These are phyloP conservation scores for Strobilomyces dryophilus DNA, from an alignment of 768 basidiomycete genomes.

Conservation along the genomic window DNA sequence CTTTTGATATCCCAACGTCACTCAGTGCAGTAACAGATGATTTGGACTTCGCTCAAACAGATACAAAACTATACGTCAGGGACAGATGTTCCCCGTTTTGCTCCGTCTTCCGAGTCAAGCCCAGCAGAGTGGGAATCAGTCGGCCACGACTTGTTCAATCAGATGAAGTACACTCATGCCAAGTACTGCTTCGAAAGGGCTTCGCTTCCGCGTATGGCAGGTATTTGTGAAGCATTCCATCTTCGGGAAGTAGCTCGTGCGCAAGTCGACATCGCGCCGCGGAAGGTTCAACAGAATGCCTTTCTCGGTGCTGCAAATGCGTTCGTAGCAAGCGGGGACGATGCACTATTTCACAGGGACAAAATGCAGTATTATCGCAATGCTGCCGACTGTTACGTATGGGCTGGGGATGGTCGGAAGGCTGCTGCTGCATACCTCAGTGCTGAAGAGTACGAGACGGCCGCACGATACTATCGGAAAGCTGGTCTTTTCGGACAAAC, in stretches of 20 bases:
- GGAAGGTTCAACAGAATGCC: constrained; percentile 29
- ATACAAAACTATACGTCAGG: constrained; percentile 47
- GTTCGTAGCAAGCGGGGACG: constrained; percentile 41
- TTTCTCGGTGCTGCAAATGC: constrained; percentile 46
- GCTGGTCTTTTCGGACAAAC: constrained; percentile 51
- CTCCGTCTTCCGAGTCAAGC: constrained; percentile 42
- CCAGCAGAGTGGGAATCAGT: constrained; percentile 42
- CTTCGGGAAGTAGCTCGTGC: constrained; percentile 48
- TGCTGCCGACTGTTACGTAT: constrained; percentile 46
- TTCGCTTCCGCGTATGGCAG: constrained; percentile 36
- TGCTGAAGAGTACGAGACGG: constrained; percentile 40
- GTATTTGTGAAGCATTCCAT: constrained; percentile 48
- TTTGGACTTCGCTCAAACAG: constrained; percentile 46
- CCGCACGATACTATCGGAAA: constrained; percentile 46
- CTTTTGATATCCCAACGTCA: background rate
- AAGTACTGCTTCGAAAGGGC: constrained; percentile 53
- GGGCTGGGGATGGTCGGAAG: constrained; percentile 33
- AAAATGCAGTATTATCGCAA: constrained; percentile 36
- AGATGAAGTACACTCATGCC: constrained; percentile 46
- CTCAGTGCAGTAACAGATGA: constrained; percentile 33
- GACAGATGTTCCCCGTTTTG: constrained; percentile 49
- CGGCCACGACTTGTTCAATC: constrained; percentile 37
- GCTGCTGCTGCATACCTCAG: constrained; percentile 45
- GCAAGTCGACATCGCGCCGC: constrained; percentile 23
- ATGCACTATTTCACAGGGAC: constrained; percentile 26